Evolutionary conservation across 768 basidiomycete species (phyloP).

Genomic region (Austroboletus festivus): DNA sequence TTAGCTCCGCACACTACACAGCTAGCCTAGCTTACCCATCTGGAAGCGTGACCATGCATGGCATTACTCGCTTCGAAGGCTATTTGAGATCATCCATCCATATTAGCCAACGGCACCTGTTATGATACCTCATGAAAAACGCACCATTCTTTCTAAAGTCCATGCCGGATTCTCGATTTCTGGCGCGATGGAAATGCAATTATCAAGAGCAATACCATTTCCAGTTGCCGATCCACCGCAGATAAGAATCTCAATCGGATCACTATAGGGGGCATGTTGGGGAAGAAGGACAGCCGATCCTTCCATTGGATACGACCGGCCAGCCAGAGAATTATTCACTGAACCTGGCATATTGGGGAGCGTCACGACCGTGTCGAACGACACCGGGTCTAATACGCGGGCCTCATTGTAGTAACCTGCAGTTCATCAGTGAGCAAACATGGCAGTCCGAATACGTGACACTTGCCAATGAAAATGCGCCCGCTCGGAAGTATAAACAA

Average conservation of each 20-base stretch:
- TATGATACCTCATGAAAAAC: constrained; percentile 21
- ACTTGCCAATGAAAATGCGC: constrained; percentile 65
- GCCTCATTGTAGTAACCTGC: constrained; percentile 83
- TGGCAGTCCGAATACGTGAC: background rate
- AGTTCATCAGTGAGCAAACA: background rate
- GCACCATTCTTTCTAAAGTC: constrained; percentile 77
- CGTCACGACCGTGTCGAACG: constrained; percentile 54
- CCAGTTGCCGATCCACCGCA: constrained; percentile 74
- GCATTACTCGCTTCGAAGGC: constrained; percentile 74
- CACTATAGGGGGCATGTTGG: constrained; percentile 68
- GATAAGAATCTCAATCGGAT: constrained; percentile 62
- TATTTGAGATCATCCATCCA: constrained; percentile 20
- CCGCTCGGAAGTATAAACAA: constrained; percentile 67
- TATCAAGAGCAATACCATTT: constrained; percentile 52
- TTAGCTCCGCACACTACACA: background rate
- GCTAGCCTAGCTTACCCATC: constrained; percentile 20
- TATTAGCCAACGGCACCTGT: background rate
- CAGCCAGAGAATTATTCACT: constrained; percentile 67
- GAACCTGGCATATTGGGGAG: constrained; percentile 75
- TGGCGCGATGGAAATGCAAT: constrained; percentile 68
- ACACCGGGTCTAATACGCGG: constrained; percentile 64
- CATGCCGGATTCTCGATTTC: constrained; percentile 61
- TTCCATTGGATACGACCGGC: constrained; percentile 76
- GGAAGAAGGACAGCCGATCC: constrained; percentile 71
- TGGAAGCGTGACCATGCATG: constrained; percentile 69